Evolutionary conservation across 2,329 filamentous ascomycete species (phyloP), one percentile per base, ranked within the genome.

Genomic region (Chrysosporium queenslandicum): DNA sequence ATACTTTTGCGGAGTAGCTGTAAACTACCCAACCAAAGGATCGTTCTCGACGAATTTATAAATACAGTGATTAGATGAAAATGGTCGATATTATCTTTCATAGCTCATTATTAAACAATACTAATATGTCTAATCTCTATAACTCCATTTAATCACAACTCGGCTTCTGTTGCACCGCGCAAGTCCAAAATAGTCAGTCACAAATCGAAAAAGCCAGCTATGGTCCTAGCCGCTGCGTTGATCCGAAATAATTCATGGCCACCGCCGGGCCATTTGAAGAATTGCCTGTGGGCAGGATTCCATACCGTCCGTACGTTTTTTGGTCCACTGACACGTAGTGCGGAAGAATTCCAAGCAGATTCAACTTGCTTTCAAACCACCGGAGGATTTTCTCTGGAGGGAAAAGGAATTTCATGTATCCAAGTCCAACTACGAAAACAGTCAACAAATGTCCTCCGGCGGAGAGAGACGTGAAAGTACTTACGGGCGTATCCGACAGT

Each of bases 311-410:
- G 63, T 91, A 95, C 4, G 87, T 95, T 76, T 95, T 96, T 69
- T 95, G 90, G 64, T 97, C 91, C 14, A 96, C 83, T 53, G 87
- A 94, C 45, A 97, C 85, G 63, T 95, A 97, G 69, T 94, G 87
- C 41, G 91, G 91, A 23, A 97, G 71, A 54, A 88, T 78, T 18
- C 82, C 86, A 20, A 95, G 75, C 8, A 97, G 76, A 63, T 94
- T 92, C 55, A 97, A 72, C 66, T 91, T 94, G 16, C 80, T 81
- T 71, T 98, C 92, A 52, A 96, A 77, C 82, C 86, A 97, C 58
- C 89, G 79, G 52, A 97, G 74, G 25, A 85, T 79, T 78, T 85
- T 86, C 70, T 97, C 92, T 1, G 88, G 90, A 20, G 92, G 92
- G 14, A 88, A 86, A 37, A 97, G 77, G 63, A 94, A 85, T 67